phyloP scores from a whole-genome alignment of 352 stramenopile genomes.

The Globisporangium rhizosaccharum region DNA sequence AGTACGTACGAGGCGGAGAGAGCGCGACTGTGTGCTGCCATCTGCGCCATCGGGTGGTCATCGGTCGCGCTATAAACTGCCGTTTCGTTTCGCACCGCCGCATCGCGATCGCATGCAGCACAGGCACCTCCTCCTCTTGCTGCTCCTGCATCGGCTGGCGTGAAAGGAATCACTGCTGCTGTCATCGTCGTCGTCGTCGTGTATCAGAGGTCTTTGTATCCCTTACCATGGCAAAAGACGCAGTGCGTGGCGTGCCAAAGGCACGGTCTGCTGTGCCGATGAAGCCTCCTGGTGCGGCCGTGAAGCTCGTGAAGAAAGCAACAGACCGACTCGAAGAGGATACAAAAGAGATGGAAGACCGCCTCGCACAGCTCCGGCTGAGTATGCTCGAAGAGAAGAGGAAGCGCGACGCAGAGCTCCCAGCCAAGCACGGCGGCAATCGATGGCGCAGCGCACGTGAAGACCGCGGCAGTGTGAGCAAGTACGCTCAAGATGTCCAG shows the following conservation, averaged over 20 bases:
- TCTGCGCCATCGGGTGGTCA: no score
- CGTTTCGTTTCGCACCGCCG: no score
- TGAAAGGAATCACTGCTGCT: no score
- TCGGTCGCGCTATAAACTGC: no score
- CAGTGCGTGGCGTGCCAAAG: neutral
- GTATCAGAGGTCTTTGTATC: neutral
- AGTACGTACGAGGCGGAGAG: neutral
- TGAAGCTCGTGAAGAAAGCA: slow-evolving; percentile 21
- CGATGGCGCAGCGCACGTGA: slow-evolving; percentile 74
- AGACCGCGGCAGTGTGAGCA: slow-evolving; percentile 61
- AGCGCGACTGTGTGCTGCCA: neutral
- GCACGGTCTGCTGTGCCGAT: neutral
- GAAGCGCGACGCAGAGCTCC: slow-evolving; percentile 42
- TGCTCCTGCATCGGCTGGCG: no score
- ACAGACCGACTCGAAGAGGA: slow-evolving; percentile 70
- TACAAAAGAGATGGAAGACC: slow-evolving; percentile 62
- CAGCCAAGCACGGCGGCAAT: slow-evolving; percentile 56
- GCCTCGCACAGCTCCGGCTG: slow-evolving; percentile 45
- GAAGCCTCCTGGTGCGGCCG: slow-evolving; percentile 1
- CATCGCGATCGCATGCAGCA: no score
- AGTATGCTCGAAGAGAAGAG: slow-evolving; percentile 67
- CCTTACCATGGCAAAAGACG: slow-evolving; percentile 8
- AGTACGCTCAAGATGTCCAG: slow-evolving; percentile 65
- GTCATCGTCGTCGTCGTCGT: no score
- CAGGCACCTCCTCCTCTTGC: no score